A percentile compares a stretch with the other conserved stretches of the same genome.
phyloP scores from a whole-genome alignment of 805 yeast species.

The Danielozyma ontarioensis region DNA sequence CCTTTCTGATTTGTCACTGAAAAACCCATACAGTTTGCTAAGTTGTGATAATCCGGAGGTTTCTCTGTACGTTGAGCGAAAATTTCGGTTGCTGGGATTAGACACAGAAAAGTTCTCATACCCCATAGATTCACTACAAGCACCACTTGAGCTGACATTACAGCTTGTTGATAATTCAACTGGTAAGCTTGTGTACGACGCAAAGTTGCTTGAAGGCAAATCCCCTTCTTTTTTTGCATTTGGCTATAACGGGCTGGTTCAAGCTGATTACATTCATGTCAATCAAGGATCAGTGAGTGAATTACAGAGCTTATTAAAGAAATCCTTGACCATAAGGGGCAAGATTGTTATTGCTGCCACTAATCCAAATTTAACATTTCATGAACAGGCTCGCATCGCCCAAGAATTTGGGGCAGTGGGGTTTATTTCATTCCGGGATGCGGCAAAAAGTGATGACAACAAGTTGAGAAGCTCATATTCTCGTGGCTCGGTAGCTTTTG shows the following conservation, averaged over 20 bases:
- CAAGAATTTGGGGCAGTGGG: slow-evolving; percentile 21
- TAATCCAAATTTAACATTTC: slow-evolving; percentile 9
- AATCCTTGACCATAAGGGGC: slow-evolving; percentile 13
- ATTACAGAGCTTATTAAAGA: slow-evolving; percentile 13
- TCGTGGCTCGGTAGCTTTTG: slow-evolving; percentile 14
- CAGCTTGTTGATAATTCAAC: slow-evolving; percentile 16
- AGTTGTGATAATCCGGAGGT: background rate
- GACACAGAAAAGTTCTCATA: slow-evolving; percentile 1
- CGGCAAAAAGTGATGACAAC: slow-evolving; percentile 5
- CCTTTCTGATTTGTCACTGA: background rate
- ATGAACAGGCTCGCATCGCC: slow-evolving; percentile 22
- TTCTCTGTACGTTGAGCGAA: slow-evolving; percentile 5
- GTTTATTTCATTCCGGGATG: slow-evolving; percentile 15
- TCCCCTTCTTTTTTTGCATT: slow-evolving; percentile 29
- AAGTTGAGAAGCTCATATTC: slow-evolving; percentile 10
- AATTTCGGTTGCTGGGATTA: slow-evolving; percentile 7
- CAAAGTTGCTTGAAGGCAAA: slow-evolving; percentile 18
- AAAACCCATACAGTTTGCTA: background rate
- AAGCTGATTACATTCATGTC: slow-evolving; percentile 22
- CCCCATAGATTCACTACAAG: slow-evolving; percentile 4
- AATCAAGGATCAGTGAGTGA: slow-evolving; percentile 28
- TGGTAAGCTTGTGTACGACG: slow-evolving; percentile 19
- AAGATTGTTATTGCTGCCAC: slow-evolving; percentile 25
- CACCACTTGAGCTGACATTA: slow-evolving; percentile 23
- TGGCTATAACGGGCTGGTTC: slow-evolving; percentile 22